Conservation (phyloP, 495 filamentous ascomycete genomes). For the Trichoderma virens region DNA sequence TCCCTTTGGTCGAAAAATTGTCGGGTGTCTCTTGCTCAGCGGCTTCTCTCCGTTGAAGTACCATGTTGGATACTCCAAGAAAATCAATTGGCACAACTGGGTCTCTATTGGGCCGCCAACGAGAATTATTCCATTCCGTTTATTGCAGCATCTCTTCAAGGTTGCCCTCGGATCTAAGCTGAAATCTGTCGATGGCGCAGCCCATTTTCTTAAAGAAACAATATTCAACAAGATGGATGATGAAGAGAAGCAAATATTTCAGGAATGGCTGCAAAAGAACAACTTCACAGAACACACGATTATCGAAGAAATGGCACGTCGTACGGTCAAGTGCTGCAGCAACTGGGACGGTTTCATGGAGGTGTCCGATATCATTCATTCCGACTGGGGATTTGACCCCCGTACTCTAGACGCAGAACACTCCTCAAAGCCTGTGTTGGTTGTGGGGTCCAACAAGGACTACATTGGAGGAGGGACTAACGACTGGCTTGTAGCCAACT, state of each 20-base stretch:
- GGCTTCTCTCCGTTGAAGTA: neutral
- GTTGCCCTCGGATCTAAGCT: neutral
- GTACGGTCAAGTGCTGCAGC: neutral
- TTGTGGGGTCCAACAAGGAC: neutral
- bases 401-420: neutral
- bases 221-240: neutral
- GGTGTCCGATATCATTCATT: neutral
- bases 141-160: neutral
- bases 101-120: neutral
- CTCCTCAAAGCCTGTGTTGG: neutral
- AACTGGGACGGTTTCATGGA: conserved; percentile 1
- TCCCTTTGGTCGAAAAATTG: neutral
- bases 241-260: neutral
- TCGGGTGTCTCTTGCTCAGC: neutral
- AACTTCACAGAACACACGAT: neutral
- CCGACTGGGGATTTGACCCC: neutral
- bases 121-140: neutral
- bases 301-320: neutral
- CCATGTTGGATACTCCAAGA: neutral
- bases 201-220: neutral
- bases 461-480: neutral
- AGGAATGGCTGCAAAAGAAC: neutral
- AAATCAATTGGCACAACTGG: neutral
- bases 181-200: neutral
- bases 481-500: neutral